Percentiles rank a stretch among this genome's conserved stretches.
These are phyloP conservation scores for Skeletonema tropicum DNA, from an alignment of 108 stramenopile species.

Conservation along the genomic window DNA sequence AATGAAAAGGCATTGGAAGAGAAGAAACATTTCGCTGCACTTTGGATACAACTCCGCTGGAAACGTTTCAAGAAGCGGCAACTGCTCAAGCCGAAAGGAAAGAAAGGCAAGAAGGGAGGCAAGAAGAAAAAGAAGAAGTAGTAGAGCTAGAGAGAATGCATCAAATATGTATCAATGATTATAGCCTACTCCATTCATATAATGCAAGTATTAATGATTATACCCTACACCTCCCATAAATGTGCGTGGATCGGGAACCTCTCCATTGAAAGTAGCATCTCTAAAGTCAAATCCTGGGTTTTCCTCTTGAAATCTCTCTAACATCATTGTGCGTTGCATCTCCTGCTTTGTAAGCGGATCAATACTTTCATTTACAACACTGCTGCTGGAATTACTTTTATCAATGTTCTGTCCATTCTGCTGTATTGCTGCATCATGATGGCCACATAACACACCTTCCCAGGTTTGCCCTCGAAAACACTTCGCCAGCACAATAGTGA, in stretches of 20 bases:
- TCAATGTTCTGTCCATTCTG: not conserved
- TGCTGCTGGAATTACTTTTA: not conserved
- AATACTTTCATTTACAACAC: constrained; percentile 25
- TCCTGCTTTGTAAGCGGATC: constrained; percentile 81
- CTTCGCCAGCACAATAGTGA: constrained; percentile 77
- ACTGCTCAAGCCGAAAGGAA: not conserved
- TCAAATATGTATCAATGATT: no score
- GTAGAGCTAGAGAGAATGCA: not conserved
- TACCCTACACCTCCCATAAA: constrained; percentile 98
- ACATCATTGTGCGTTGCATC: constrained; percentile 87
- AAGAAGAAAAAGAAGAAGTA: constrained; percentile 14
- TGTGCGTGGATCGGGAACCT: constrained; percentile 91
- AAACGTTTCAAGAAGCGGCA: constrained; percentile 27
- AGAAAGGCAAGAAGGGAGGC: constrained; percentile 11
- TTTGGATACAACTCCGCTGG: constrained; percentile 44
- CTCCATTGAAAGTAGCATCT: constrained; percentile 94
- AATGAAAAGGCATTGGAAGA: constrained; percentile 3
- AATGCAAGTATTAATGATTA: constrained; percentile 7
- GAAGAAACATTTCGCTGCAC: constrained; percentile 26
- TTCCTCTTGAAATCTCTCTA: constrained; percentile 95
- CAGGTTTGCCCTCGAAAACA: constrained; percentile 73
- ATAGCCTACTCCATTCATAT: not conserved
- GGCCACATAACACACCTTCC: constrained; percentile 52
- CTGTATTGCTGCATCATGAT: constrained; percentile 14
- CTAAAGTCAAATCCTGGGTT: constrained; percentile 98